These are phyloP conservation scores for Anisogramma anomala DNA, from an alignment of 2,329 filamentous ascomycete species.

Conservation along the genomic window DNA sequence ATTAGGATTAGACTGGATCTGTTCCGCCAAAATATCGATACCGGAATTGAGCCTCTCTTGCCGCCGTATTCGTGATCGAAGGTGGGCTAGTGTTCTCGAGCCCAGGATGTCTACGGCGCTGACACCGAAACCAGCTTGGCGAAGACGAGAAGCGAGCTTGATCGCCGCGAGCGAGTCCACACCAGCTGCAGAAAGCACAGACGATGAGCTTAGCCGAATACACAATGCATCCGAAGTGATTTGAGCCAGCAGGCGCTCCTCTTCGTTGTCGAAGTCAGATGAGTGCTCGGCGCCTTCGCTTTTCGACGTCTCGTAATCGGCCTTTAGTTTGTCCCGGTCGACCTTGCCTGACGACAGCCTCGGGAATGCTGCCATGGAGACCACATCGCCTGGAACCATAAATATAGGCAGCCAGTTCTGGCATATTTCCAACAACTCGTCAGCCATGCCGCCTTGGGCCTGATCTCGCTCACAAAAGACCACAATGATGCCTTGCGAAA, in stretches of 20 bases:
- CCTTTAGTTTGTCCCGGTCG: slow-evolving; percentile 54
- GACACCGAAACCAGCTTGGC: slow-evolving; percentile 41
- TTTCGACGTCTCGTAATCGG: slow-evolving; percentile 32
- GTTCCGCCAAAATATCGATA: background rate
- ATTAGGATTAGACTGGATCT: background rate
- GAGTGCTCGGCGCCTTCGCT: background rate
- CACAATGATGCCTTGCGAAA: slow-evolving; percentile 59
- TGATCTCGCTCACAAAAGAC: slow-evolving; percentile 55
- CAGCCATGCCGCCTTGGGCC: slow-evolving; percentile 23
- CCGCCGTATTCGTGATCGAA: slow-evolving; percentile 15
- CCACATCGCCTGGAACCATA: slow-evolving; percentile 70
- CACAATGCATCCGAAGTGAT: slow-evolving; percentile 21
- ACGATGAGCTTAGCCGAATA: slow-evolving; percentile 18
- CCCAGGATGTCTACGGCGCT: slow-evolving; percentile 52
- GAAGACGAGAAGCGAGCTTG: slow-evolving; percentile 50
- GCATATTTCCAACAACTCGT: slow-evolving; percentile 46
- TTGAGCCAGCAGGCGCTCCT: slow-evolving; percentile 26
- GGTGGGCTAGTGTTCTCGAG: slow-evolving; percentile 30
- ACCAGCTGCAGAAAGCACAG: slow-evolving; percentile 24
- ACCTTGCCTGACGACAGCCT: slow-evolving; percentile 75
- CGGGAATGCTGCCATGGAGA: slow-evolving; percentile 54
- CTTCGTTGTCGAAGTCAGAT: slow-evolving; percentile 17
- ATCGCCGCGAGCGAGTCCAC: slow-evolving; percentile 33
- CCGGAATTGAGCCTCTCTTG: background rate
- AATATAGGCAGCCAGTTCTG: slow-evolving; percentile 65